Base-by-base conservation (phyloP, 768 basidiomycete species). In the Suillus fuscotomentosus region DNA sequence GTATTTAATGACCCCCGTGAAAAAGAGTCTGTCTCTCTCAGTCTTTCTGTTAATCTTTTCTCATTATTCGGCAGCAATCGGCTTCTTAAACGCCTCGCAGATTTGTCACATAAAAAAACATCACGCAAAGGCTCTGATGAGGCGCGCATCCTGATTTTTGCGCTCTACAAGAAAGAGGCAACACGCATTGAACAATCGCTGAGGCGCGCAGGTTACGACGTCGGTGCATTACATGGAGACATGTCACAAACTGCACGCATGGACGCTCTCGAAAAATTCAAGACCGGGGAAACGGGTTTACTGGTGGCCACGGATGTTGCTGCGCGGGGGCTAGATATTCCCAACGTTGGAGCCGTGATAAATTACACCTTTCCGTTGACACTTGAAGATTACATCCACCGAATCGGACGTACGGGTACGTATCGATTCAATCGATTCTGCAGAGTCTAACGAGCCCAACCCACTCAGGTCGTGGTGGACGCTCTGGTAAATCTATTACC, bases 281-380 rank as follows among this genome's bases (percentile, higher is more conserved):
- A 95, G 75, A 85, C 82, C 39, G 97, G 96, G 3, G 83, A 81
- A 60, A 90, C 88, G 8, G 86, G 88, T 48, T 73, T 99, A 34
- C 82, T 99, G 67, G 97, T 99, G 60, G 97, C 97, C 10, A 99
- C 94, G 27, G 97, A 99, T 74, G 97, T 99, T 10, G 97, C 97
- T 7, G 95, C 97, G 54, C 87, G 97, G 61, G 97, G 97, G 10
- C 80, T 99, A 67, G 97, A 99, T 80, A 99, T 99, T 70, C 96
- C 97, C 2, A 90, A 97, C 72, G 97, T 99, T 38, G 92, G 88
- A 31, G 85, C 90, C 31, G 97, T 99, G 55, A 87, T 99, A 75
- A 97, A 98, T 78, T 97, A 97, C 72, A 96, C 93, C n/a, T 98
- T 96, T 80, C 97, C 97, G 47, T 81, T 99, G 72, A 98, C 95